Conservation (phyloP, 495 filamentous ascomycete genomes). For the Glutinoglossum americanum region DNA sequence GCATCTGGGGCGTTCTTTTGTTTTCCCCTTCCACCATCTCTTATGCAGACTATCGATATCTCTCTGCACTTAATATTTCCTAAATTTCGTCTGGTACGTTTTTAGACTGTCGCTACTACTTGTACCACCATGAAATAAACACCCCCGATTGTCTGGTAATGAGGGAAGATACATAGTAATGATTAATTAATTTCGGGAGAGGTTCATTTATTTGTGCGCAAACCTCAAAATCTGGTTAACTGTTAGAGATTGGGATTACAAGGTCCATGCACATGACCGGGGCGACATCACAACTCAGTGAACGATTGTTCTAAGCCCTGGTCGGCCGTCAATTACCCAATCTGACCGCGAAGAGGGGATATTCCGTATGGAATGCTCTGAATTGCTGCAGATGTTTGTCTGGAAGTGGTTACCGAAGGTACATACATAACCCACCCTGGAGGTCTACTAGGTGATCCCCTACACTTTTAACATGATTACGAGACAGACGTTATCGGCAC, state of each 20-base stretch:
- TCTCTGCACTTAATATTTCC: background rate
- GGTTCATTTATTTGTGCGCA: background rate
- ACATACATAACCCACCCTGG: no score
- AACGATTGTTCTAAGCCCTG: background rate
- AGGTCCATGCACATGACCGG: no score
- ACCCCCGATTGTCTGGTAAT: background rate
- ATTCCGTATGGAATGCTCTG: no score
- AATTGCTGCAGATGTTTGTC: no score
- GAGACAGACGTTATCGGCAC: background rate
- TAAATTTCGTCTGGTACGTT: background rate
- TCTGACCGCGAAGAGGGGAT: no score
- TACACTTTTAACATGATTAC: background rate
- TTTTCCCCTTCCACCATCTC: constrained; percentile 5
- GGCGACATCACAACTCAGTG: background rate
- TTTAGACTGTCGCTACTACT: background rate
- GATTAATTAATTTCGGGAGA: background rate
- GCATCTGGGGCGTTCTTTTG: constrained; percentile 2
- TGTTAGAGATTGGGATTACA: background rate
- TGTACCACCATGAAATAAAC: background rate
- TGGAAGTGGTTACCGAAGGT: no score
- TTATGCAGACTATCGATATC: background rate
- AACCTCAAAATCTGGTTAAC: no score
- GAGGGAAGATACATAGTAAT: background rate
- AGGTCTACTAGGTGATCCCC: no score
- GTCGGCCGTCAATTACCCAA: background rate